phyloP scores from a whole-genome alignment of 1,284 basidiomycete genomes.

The Sanghuangporus sanghuang region DNA sequence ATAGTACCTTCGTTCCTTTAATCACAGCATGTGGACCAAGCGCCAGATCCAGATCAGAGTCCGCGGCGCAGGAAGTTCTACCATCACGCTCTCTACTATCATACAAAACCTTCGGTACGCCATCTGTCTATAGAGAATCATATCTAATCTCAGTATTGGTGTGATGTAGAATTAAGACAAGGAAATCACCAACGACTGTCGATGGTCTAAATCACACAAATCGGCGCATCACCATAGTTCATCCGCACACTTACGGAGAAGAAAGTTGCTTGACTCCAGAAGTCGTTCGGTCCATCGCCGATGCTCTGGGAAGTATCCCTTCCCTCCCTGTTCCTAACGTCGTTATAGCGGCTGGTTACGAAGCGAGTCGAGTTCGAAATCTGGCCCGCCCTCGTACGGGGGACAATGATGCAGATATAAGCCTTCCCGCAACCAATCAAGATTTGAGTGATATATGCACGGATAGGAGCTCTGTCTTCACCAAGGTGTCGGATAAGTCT shows the following conservation, averaged over 20 bases:
- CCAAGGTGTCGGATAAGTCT: not conserved
- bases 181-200: too few species aligned
- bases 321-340: not conserved
- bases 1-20: not conserved
- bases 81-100: not conserved
- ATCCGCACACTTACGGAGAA: conserved; percentile 10
- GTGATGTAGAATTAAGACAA: too few species aligned
- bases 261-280: not conserved
- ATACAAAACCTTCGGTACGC: not conserved
- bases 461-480: not conserved
- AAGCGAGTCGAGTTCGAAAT: conserved; percentile 1
- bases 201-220: too few species aligned
- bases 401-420: not conserved
- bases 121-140: not conserved
- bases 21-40: not conserved
- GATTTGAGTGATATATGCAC: not conserved
- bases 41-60: not conserved
- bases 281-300: conserved; percentile 1
- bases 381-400: not conserved
- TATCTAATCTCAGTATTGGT: not conserved
- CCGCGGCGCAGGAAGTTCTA: not conserved
- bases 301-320: not conserved
- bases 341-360: conserved; percentile 12
- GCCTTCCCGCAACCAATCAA: not conserved
- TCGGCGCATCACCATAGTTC: not conserved